These are phyloP conservation scores for Ogataea allantospora DNA, from an alignment of 805 yeast species.

Conservation along the genomic window DNA sequence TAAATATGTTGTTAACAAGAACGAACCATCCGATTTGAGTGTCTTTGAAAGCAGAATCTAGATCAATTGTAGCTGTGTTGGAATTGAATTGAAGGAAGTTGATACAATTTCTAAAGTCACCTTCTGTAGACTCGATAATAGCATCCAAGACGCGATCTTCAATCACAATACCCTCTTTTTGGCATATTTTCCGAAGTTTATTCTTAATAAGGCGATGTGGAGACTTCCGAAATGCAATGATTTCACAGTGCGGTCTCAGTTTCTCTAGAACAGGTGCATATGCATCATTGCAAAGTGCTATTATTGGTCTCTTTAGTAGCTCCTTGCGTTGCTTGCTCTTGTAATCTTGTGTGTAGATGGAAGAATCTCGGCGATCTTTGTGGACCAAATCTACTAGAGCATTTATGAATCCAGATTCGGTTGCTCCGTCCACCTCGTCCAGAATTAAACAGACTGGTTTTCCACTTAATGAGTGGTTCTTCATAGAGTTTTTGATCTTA, in stretches of 20 bases:
- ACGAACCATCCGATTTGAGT: constrained; percentile 63
- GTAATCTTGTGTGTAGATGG: constrained; percentile 26
- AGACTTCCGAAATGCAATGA: constrained; percentile 64
- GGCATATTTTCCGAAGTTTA: constrained; percentile 51
- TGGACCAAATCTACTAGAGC: constrained; percentile 55
- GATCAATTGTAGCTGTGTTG: constrained; percentile 1
- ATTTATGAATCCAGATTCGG: constrained; percentile 62
- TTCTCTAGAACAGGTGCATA: constrained; percentile 74
- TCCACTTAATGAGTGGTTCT: constrained; percentile 62
- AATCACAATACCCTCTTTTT: constrained; percentile 49
- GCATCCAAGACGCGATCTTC: constrained; percentile 56
- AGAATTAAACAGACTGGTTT: constrained; percentile 80
- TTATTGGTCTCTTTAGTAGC: constrained; percentile 75
- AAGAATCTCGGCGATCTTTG: constrained; percentile 55
- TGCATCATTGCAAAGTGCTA: constrained; percentile 87
- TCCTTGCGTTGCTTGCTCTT: constrained; percentile 26
- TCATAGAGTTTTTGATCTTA: constrained; percentile 59
- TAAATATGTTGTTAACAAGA: constrained; percentile 61
- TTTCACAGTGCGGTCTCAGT: constrained; percentile 70
- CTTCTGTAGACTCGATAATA: constrained; percentile 67
- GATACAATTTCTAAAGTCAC: constrained; percentile 82
- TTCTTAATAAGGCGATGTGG: constrained; percentile 43
- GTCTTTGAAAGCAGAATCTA: constrained; percentile 49
- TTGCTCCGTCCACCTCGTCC: constrained; percentile 86
- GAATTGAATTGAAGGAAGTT: constrained; percentile 73